Conservation (phyloP, 768 basidiomycete genomes). For the Tricholomella constricta region DNA sequence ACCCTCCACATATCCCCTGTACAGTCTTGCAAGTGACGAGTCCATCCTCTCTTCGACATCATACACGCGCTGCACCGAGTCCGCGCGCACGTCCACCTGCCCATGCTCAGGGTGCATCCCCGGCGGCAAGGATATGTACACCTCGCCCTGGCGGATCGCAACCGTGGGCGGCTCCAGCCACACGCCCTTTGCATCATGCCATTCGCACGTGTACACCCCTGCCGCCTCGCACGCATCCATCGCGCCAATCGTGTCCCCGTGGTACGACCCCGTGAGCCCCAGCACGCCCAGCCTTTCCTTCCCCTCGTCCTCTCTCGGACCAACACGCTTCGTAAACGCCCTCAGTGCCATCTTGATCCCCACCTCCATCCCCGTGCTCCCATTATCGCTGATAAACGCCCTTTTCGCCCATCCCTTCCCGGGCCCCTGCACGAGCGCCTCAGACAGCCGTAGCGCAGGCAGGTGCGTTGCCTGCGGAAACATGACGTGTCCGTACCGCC, state of each 20-base stretch:
- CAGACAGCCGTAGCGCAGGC: slow-evolving; percentile 84
- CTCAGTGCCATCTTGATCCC: slow-evolving; percentile 96
- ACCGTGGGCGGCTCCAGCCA: slow-evolving; percentile 94
- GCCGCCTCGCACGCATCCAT: slow-evolving; percentile 92
- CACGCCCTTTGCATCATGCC: slow-evolving; percentile 89
- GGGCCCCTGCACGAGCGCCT: slow-evolving; percentile 77
- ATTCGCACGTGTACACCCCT: slow-evolving; percentile 92
- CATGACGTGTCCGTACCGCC: slow-evolving; percentile 96
- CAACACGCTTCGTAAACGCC: slow-evolving; percentile 45
- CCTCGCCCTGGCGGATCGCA: slow-evolving; percentile 60
- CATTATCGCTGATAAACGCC: slow-evolving; percentile 93
- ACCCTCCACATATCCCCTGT: slow-evolving; percentile 58
- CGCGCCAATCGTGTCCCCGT: slow-evolving; percentile 95
- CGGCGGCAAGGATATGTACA: slow-evolving; percentile 55
- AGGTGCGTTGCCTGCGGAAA: slow-evolving; percentile 87
- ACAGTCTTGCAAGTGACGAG: slow-evolving; percentile 62
- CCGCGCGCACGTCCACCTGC: slow-evolving; percentile 32
- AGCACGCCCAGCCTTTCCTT: slow-evolving; percentile 70
- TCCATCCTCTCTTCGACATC: slow-evolving; percentile 62
- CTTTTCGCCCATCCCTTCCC: slow-evolving; percentile 90
- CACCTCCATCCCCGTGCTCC: slow-evolving; percentile 96
- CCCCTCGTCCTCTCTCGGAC: slow-evolving; percentile 7
- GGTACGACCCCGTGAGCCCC: slow-evolving; percentile 91
- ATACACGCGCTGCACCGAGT: slow-evolving; percentile 65
- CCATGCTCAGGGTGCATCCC: slow-evolving; percentile 24